Evolutionary conservation across 208 protist genomes (phyloP).

Genomic region (Leishmania braziliensis): DNA sequence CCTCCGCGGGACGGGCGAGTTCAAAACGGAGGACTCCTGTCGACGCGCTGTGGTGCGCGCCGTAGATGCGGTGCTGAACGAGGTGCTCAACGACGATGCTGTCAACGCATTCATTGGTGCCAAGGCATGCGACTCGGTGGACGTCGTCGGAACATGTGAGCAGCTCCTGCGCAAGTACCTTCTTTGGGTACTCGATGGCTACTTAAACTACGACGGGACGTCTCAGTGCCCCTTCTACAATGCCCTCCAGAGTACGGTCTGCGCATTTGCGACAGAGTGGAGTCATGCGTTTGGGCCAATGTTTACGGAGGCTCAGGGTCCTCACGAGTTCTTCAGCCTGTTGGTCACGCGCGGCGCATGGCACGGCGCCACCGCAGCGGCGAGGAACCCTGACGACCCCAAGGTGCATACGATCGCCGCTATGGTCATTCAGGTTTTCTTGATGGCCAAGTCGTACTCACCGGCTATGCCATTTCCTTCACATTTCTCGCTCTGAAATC

Average conservation of each 20-base stretch:
- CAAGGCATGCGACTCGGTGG: slow-evolving; percentile 10
- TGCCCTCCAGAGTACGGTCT: slow-evolving; percentile 25
- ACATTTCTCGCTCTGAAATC: not conserved
- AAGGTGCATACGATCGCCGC: slow-evolving; percentile 1
- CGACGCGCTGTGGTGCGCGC: not conserved
- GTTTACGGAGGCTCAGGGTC: not conserved
- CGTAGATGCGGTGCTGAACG: slow-evolving; percentile 13
- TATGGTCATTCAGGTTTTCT: slow-evolving; percentile 5
- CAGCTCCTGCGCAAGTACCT: slow-evolving; percentile 17
- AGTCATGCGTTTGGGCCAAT: not conserved
- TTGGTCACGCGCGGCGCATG: not conserved
- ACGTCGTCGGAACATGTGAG: slow-evolving; percentile 6
- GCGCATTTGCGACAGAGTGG: slow-evolving; percentile 24
- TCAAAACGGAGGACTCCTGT: slow-evolving; percentile 21
- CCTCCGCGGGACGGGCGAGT: slow-evolving; percentile 16
- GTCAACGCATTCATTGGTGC: slow-evolving; percentile 21
- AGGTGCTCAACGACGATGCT: slow-evolving; percentile 12
- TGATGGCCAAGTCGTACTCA: not conserved
- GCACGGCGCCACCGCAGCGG: not conserved
- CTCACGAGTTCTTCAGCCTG: not conserved
- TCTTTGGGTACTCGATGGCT: slow-evolving; percentile 17
- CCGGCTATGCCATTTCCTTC: not conserved
- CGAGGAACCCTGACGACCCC: not conserved
- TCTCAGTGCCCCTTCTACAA: slow-evolving; percentile 19
- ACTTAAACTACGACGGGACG: slow-evolving; percentile 31